Evolutionary conservation across 2,329 filamentous ascomycete genomes (phyloP), one percentile per base, ranked within the genome.

Genomic region (Colletotrichum noveboracense): DNA sequence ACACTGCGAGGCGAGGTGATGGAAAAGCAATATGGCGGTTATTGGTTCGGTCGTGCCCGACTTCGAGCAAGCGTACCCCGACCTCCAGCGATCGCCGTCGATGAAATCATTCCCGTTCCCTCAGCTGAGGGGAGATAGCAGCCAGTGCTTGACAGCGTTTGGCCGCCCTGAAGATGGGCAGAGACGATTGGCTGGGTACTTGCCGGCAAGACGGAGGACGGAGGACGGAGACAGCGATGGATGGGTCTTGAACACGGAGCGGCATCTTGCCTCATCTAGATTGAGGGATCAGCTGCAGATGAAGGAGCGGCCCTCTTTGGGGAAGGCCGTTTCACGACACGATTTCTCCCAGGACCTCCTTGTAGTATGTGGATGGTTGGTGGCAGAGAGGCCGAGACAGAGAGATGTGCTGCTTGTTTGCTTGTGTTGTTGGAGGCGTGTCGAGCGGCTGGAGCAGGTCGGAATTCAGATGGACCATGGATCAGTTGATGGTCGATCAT

Each of bases 191-290:
- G 58, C 24, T 71, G 28, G 18, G 14, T 18, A 34, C 32, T 28
- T 64, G 61, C 32, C 61, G 34, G 61, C n/a, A 48, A 18, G 24
- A 21, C 30, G 26, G 30, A 58, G 36, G 58, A 16, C 58, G 60
- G 38, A 26, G 30, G 30, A 55, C 34, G 70, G 52, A 30, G 68
- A 43, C 28, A 70, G 62, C 38, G 24, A 34, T 67, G 56, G 21
- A 34, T 67, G 56, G 24, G 21, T 58, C 32, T 68, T 64, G 71
- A 71, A 58, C 70, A 68, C 73, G 70, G 73, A 56, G 73, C 69
- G 73, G 70, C 38, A 68, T 68, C 56, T 38, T 75, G 73, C 73
- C 21, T 72, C 73, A 73, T 73, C 73, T 75, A 75, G 70, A 75
- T 75, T 73, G 73, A 65, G 64, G 55, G 73, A 75, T 75, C 73